These are phyloP conservation scores for Tuber melanosporum DNA, from an alignment of 495 filamentous ascomycete species.

Conservation along the genomic window DNA sequence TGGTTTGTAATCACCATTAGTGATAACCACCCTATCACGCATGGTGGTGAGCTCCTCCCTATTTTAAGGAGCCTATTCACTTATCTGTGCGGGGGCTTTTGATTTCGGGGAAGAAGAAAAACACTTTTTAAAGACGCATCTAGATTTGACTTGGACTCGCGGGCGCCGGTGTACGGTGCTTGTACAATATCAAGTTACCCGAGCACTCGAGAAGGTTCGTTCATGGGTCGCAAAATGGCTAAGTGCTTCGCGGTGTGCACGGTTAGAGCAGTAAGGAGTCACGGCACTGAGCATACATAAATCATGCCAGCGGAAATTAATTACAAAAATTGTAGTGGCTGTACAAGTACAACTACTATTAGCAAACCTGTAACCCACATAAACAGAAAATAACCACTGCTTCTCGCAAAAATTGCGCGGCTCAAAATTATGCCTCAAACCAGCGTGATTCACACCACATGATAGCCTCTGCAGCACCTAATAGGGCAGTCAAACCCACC, in stretches of 20 bases:
- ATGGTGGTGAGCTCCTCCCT: constrained; percentile 53
- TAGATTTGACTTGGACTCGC: constrained; percentile 60
- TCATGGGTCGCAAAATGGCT: not conserved
- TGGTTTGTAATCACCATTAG: constrained; percentile 63
- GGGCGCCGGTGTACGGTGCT: constrained; percentile 52
- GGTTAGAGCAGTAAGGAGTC: not conserved
- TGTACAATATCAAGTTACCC: constrained; percentile 56
- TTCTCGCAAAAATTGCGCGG: not conserved
- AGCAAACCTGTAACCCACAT: not conserved
- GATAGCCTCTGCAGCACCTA: not conserved
- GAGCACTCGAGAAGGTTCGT: constrained; percentile 31
- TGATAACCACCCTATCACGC: constrained; percentile 78
- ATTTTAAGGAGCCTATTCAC: constrained; percentile 17
- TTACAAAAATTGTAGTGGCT: not conserved
- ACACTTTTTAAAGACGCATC: constrained; percentile 55
- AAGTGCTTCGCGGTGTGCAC: not conserved
- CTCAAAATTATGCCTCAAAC: not conserved
- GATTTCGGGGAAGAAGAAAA: constrained; percentile 53
- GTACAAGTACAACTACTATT: not conserved
- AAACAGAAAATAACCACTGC: not conserved
- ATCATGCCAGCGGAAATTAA: not conserved
- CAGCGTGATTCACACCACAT: not conserved
- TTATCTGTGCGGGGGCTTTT: constrained; percentile 49
- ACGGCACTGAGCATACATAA: not conserved
- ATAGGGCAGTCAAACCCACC: not conserved